Evolutionary conservation across 1,284 basidiomycete genomes (phyloP).

Genomic region (Trichosporon sp.): DNA sequence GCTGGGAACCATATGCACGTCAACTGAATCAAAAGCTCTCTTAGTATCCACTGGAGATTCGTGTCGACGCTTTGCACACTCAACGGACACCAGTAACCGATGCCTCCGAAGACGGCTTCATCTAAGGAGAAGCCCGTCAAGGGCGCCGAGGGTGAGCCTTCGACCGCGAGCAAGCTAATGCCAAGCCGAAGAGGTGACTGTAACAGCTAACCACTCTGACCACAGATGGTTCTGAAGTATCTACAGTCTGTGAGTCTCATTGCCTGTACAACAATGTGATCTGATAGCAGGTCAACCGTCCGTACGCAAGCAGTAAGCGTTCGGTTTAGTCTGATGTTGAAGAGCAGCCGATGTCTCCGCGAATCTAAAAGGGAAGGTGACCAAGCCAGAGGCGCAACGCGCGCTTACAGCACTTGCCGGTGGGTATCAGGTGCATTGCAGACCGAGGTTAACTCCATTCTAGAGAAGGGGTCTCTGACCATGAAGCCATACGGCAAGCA

Average conservation of each 20-base stretch:
- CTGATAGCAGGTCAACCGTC: constrained; percentile 33
- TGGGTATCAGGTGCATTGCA: constrained; percentile 27
- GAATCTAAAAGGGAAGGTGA: constrained; percentile 76
- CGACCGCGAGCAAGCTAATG: neutral
- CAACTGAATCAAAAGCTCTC: neutral
- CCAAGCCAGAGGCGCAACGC: constrained; percentile 74
- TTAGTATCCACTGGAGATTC: too few relatives aligned
- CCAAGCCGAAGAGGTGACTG: constrained; percentile 40
- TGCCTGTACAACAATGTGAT: neutral
- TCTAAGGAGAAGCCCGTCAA: constrained; percentile 58
- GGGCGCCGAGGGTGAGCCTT: constrained; percentile 43
- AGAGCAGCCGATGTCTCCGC: constrained; percentile 69
- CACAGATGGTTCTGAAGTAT: constrained; percentile 44
- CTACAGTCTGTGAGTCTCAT: constrained; percentile 31
- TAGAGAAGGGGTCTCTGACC: constrained; percentile 41
- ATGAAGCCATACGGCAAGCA: constrained; percentile 62
- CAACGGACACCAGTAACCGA: constrained; percentile 18
- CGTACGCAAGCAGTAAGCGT: constrained; percentile 39
- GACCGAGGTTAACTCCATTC: neutral
- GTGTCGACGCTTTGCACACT: too few relatives aligned
- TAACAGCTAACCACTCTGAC: neutral
- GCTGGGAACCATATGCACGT: neutral
- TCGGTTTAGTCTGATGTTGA: neutral
- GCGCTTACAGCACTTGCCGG: constrained; percentile 69
- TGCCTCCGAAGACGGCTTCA: constrained; percentile 60